phyloP scores from a whole-genome alignment of 2,329 filamentous ascomycete genomes.

The Apiospora sp. region DNA sequence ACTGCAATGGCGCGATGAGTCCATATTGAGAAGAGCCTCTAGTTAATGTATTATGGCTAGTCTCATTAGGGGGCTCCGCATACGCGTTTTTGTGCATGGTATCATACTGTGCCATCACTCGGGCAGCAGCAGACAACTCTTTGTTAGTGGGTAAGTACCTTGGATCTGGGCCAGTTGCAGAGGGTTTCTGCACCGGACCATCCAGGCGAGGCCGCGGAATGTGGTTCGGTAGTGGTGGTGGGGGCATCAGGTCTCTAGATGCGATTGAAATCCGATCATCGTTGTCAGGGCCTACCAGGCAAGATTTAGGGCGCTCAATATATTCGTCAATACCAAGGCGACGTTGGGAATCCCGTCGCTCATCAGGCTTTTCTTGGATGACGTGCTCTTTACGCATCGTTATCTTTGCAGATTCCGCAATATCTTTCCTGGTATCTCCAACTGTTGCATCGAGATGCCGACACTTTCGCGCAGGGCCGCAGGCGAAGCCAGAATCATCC shows the following conservation, averaged over 20 bases:
- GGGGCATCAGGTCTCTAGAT: slow-evolving; percentile 43
- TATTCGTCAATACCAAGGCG: background rate
- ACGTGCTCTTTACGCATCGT: background rate
- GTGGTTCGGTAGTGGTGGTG: slow-evolving; percentile 38
- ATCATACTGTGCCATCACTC: background rate
- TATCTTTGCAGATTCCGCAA: background rate
- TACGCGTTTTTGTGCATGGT: background rate
- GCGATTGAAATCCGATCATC: slow-evolving; percentile 32
- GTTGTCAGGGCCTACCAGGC: background rate
- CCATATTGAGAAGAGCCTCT: background rate
- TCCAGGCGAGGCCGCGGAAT: background rate
- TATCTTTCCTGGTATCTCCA: background rate
- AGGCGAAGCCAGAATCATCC: background rate
- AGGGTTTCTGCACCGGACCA: background rate
- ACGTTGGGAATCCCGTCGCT: background rate
- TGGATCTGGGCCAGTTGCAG: background rate
- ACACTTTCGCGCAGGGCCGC: background rate
- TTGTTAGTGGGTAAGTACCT: background rate
- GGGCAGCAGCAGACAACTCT: slow-evolving; percentile 1
- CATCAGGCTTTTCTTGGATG: background rate
- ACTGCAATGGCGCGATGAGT: slow-evolving; percentile 29
- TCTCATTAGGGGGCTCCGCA: background rate
- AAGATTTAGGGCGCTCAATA: background rate
- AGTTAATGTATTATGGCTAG: background rate
- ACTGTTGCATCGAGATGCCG: background rate